Evolutionary conservation across 1,139 yeast species (phyloP), one percentile per base, ranked within the genome.

Genomic region (Meyerozyma carpophila): DNA sequence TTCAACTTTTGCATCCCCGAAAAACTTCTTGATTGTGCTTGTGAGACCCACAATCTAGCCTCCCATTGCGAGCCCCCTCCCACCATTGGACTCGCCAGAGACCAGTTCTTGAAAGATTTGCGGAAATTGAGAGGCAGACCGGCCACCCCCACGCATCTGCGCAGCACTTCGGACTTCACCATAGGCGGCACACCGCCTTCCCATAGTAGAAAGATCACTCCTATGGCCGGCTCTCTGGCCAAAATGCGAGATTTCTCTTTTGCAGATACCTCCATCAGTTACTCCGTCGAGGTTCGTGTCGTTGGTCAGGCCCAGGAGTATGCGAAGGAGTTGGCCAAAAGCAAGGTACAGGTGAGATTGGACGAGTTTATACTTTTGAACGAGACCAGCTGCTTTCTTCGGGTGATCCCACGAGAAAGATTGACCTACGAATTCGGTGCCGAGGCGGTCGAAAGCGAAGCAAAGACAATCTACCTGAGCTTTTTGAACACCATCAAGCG

Each of bases 1-100:
- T 59, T 59, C 50, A 57, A 61, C 1, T 59, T 58, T 48, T 55
- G 55, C 39, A 52, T 59, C 34, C 64, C 64, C 5, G 47, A 47
- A 8, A 43, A 48, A 6, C 43, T 59, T 9, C 50, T 59, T 32
- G 64, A 59, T 38, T 47, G 61, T 0, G 58, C 52, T 39, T 59
- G 63, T 41, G 49, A 48, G 24, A 56, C 49, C 14, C 61, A 57
- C 44, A 50, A 47, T 37, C 44, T 58, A 24, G 40, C 48, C 10
- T 47, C 50, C 32, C 64, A 59, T 43, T 52, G 55, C 10, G 49
- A 47, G 14, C 45, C 58, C 36, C 63, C 61, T 0, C 63, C 63
- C 1, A 48, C 60, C 2, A 41, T 58, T 34, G 61, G 62, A 0
- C 42, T 46, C 32, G 36, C 46, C 16, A 36, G 20, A 37, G 37